phyloP scores from a whole-genome alignment of 441 rosid species.

The Erysimum pusillum region DNA sequence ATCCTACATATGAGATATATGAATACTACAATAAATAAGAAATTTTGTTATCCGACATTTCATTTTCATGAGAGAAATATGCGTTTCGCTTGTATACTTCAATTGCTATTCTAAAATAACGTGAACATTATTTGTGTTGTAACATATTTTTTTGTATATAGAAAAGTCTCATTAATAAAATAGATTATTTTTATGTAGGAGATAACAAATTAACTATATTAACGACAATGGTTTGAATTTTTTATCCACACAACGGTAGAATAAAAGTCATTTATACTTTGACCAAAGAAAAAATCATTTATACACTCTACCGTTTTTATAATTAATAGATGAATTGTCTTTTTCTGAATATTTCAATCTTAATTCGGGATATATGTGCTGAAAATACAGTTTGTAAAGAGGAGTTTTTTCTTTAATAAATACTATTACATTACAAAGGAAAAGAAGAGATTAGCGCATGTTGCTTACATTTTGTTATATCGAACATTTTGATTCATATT shows the following conservation, averaged over 20 bases:
- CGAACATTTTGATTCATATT: conserved; percentile 1
- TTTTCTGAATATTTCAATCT: background rate
- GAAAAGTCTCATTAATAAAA: background rate
- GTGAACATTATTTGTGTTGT: background rate
- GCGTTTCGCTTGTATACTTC: background rate
- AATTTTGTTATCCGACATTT: conserved; percentile 8
- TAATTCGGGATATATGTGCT: too few species aligned
- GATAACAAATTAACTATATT: background rate
- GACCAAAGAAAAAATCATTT: too few species aligned
- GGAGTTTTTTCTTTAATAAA: too few species aligned
- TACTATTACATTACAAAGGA: too few species aligned
- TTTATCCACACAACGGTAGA: background rate
- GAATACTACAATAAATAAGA: background rate
- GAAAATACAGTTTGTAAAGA: too few species aligned
- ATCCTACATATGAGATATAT: conserved; percentile 30
- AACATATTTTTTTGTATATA: background rate
- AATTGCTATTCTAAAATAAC: background rate
- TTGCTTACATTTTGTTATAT: conserved; percentile 18
- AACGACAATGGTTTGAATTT: background rate
- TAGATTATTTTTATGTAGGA: background rate
- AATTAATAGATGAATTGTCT: background rate
- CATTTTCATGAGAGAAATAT: conserved; percentile 5
- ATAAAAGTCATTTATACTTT: background rate
- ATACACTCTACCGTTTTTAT: background rate
- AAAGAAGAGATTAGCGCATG: too few species aligned